A percentile compares a stretch with the other conserved stretches of the same genome.
phyloP scores from a whole-genome alignment of 768 basidiomycete genomes.

The Pleurotus giganteus region DNA sequence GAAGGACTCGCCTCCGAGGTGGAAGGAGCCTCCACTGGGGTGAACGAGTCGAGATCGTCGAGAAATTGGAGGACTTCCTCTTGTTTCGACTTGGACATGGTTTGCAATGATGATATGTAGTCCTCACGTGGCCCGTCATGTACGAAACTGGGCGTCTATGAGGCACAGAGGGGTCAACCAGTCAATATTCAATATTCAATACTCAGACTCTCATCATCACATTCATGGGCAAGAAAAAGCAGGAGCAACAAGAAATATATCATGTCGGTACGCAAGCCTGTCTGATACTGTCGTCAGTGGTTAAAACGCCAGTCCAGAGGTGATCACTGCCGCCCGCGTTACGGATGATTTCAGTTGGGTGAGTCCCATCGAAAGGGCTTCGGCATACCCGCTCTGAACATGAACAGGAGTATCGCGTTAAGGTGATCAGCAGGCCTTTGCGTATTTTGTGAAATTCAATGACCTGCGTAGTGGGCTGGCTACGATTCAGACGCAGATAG shows the following conservation, averaged over 20 bases:
- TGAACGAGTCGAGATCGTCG: constrained; percentile 88
- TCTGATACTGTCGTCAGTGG: constrained; percentile 5
- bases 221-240: constrained; percentile 12
- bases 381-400: neutral
- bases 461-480: constrained; percentile 55
- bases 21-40: constrained; percentile 31
- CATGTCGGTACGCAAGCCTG: constrained; percentile 43
- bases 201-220: constrained; percentile 12
- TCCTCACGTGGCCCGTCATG: neutral
- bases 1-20: constrained; percentile 15
- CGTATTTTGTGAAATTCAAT: neutral
- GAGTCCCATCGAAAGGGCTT: too few species aligned
- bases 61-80: constrained; percentile 91
- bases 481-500: constrained; percentile 57
- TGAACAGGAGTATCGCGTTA: constrained; percentile 63
- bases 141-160: neutral
- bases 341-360: constrained; percentile 51
- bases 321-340: constrained; percentile 58
- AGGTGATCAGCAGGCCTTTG: constrained; percentile 40
- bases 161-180: neutral
- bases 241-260: constrained; percentile 31
- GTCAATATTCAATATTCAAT: too few species aligned
- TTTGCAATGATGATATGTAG: constrained; percentile 21
- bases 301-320: constrained; percentile 39
- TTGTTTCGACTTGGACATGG: constrained; percentile 72